Evolutionary conservation across 768 basidiomycete genomes (phyloP).

Genomic region (Porphyrellus cyaneotinctus): DNA sequence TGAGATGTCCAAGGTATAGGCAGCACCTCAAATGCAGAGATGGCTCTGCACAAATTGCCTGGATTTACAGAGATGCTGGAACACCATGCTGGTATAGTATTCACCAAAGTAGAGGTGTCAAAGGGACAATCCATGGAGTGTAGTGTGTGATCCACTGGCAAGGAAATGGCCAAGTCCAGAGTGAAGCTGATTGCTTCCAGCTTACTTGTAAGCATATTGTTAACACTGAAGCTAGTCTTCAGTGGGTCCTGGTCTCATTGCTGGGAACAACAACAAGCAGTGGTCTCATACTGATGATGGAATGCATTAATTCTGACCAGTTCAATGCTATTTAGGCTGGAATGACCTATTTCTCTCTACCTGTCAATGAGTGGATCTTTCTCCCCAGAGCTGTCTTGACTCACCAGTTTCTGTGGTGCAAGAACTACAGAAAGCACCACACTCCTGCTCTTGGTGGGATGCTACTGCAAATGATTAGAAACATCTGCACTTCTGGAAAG

Average conservation of each 20-base stretch:
- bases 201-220: no score
- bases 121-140: neutral
- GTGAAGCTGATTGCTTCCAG: no score
- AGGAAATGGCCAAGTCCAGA: no score
- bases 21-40: neutral
- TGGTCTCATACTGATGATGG: no score
- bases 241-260: no score
- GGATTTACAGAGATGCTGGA: neutral
- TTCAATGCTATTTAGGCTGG: neutral
- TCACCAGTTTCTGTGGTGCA: neutral
- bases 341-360: neutral
- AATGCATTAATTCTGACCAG: no score
- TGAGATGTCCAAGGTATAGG: neutral
- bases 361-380: neutral
- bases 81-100: neutral
- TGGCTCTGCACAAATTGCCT: neutral
- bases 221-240: no score
- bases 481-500: neutral
- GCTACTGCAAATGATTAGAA: neutral
- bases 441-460: neutral
- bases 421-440: neutral
- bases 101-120: neutral
- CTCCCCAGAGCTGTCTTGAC: neutral
- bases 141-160: no score
- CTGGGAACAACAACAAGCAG: no score